Evolutionary conservation across 2,329 filamentous ascomycete species (phyloP), one percentile per base, ranked within the genome.

Genomic region (Tolypocladium sp.): DNA sequence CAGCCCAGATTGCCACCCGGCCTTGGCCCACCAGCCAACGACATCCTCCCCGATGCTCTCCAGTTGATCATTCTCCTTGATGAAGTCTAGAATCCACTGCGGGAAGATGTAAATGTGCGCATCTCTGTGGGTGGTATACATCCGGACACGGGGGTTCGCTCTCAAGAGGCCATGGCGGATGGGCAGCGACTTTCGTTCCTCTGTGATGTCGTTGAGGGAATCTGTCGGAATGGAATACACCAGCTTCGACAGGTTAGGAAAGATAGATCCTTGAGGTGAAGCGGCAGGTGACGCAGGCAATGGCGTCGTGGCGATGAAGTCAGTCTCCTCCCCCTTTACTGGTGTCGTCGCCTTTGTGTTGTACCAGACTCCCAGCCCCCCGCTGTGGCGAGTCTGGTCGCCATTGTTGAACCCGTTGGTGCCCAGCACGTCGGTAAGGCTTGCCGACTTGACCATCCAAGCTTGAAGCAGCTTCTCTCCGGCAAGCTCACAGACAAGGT

Each of bases 101-200:
- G 94, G 94, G 65, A 99, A 90, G 63, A 99, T 85, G 73, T 99
- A 99, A 60, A 97, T 88, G 70, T 97, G 93, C 0, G 93, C 90
- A 71, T 97, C 93, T 49, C 94, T 85, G 71, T 95, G 88, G 4
- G 87, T 91, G 17, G 87, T 93, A 61, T 92, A 80, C 81, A 97
- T 88, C 66, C 88, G 88, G 49, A 96, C 79, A 40, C 85, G 84
- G 12, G 90, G 86, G 68, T 96, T 87, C 64, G 84, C 85, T 60
- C 85, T 82, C 15, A 97, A 77, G 37, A 97, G 79, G 4, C 86
- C 85, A 67, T 93, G 88, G 3, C 93, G 86, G 51, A 96, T 75
- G 1, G 90, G 86, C 54, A 92, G 80, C 15, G 82, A 82, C 62
- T 89, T 90, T 65, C 88, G 85, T 46, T 89, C 86, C 65, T 93